Base-by-base conservation (phyloP, 352 stramenopile species). In the Globisporangium emineosum region DNA sequence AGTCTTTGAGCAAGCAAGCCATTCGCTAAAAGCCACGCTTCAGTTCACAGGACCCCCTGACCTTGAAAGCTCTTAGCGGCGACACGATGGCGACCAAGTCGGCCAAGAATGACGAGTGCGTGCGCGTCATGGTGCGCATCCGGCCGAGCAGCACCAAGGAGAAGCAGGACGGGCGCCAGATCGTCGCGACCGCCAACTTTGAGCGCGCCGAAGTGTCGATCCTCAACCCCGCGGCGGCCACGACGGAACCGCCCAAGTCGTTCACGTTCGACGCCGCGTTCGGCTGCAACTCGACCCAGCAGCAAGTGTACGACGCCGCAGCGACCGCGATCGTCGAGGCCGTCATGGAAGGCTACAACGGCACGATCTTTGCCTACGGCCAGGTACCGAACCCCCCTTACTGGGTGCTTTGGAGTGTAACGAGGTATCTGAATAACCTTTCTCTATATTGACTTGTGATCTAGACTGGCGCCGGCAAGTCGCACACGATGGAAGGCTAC, bases 51-150 rank as follows among this genome's bases (percentile, higher is more conserved):
- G n/a, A n/a, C n/a, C n/a, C n/a, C n/a, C n/a, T n/a, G n/a, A 43
- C n/a, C n/a, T n/a, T 13, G 33, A 40, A 7, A 9, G 32, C 32
- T 37, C n/a, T n/a, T n/a, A n/a, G 43, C 43, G 43, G n/a, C 19
- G 23, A 8, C 30, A 53, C 40, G 29, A 85, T 80, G 71, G 69
- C 72, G 53, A 71, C 68, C 7, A 79, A 83, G 62, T 55, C 66
- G 10, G 69, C 77, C 60, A 92, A 92, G 71, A 83, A 77, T 54
- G 86, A 93, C 70, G 97, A 99, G 66, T 97, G 90, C 60, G 96
- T 99, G 17, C 96, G 96, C 57, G 96, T 99, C 21, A 96, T 99
- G 68, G 97, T 99, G 56, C 90, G 96, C 62, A 96, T 98, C 67
- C 93, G 97, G 6, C 97, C 97, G 30, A 91, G 98, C 67, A 98